Conservation (phyloP, 768 basidiomycete genomes). For the Candolleomyces aberdarensis region DNA sequence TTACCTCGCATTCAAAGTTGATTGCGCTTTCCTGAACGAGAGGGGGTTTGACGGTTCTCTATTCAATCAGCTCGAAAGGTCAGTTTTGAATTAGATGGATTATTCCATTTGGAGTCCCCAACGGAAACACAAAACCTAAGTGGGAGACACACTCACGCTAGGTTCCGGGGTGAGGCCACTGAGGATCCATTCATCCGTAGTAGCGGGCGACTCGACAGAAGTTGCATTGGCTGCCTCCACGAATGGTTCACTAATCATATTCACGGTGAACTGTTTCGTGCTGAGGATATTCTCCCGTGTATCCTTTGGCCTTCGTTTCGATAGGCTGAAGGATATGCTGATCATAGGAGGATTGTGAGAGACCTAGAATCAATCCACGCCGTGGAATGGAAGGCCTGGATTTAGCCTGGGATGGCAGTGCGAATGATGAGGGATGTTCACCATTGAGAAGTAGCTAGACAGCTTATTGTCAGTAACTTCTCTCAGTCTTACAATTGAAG, state of each 20-base stretch:
- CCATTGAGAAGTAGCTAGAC: constrained; percentile 62
- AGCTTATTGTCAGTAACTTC: constrained; percentile 7
- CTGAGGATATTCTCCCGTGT: constrained; percentile 62
- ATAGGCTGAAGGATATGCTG: constrained; percentile 55
- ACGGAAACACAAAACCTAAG: neutral
- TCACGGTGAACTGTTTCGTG: constrained; percentile 68
- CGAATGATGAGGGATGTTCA: constrained; percentile 16
- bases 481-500: neutral
- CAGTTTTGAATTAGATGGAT: constrained; percentile 6
- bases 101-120: neutral
- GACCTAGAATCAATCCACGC: constrained; percentile 32
- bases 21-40: constrained; percentile 57
- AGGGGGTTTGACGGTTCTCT: constrained; percentile 46
- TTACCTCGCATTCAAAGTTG: constrained; percentile 60
- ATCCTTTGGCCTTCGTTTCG: constrained; percentile 48
- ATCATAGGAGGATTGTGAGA: constrained; percentile 65
- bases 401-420: neutral
- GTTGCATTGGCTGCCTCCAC: constrained; percentile 54
- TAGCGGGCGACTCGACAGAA: constrained; percentile 52
- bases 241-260: constrained; percentile 67
- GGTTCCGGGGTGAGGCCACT: constrained; percentile 53
- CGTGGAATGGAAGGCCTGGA: constrained; percentile 1
- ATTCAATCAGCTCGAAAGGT: constrained; percentile 16
- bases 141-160: constrained; percentile 39
- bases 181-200: constrained; percentile 56